Percentiles rank a stretch among this genome's conserved stretches.
Conservation (phyloP, 1,284 basidiomycete species). For the Coniophora puteana region DNA sequence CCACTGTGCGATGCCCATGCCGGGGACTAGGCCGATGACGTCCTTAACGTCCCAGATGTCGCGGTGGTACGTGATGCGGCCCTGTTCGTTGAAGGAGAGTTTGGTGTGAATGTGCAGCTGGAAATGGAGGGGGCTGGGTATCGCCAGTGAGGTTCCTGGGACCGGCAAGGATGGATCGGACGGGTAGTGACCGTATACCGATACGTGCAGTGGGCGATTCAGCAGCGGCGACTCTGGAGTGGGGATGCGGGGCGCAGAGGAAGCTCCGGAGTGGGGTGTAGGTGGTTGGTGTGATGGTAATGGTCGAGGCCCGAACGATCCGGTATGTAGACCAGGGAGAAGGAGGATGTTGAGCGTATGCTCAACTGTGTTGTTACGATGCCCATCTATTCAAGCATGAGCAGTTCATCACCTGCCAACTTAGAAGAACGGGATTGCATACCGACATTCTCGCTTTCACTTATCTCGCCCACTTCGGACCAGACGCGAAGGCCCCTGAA, state of each 20-base stretch:
- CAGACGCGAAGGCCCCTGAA: conserved; percentile 63
- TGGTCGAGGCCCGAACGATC: conserved; percentile 18
- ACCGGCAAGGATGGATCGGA: conserved; percentile 43
- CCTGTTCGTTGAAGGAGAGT: conserved; percentile 72
- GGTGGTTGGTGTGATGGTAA: conserved; percentile 31
- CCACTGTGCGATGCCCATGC: conserved; percentile 63
- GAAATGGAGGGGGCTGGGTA: conserved; percentile 70
- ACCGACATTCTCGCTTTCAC: conserved; percentile 76
- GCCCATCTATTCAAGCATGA: conserved; percentile 47
- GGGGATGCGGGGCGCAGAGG: conserved; percentile 20
- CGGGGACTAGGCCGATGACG: conserved; percentile 63
- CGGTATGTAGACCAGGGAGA: conserved; percentile 41
- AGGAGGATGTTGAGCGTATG: conserved; percentile 59
- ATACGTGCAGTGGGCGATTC: conserved; percentile 12
- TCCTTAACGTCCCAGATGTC: conserved; percentile 76
- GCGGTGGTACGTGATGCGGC: conserved; percentile 66
- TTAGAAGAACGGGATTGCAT: conserved; percentile 23
- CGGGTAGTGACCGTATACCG: conserved; percentile 9
- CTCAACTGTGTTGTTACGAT: conserved; percentile 66
- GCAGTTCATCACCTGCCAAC: background rate
- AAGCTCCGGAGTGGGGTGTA: conserved; percentile 29
- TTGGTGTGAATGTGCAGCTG: conserved; percentile 64
- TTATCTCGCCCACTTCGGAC: conserved; percentile 70
- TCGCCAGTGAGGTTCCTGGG: conserved; percentile 47
- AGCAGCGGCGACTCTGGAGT: conserved; percentile 18